Base-by-base conservation (phyloP, 139 green algal genomes). In the Pseudopediastrum boryanum region DNA sequence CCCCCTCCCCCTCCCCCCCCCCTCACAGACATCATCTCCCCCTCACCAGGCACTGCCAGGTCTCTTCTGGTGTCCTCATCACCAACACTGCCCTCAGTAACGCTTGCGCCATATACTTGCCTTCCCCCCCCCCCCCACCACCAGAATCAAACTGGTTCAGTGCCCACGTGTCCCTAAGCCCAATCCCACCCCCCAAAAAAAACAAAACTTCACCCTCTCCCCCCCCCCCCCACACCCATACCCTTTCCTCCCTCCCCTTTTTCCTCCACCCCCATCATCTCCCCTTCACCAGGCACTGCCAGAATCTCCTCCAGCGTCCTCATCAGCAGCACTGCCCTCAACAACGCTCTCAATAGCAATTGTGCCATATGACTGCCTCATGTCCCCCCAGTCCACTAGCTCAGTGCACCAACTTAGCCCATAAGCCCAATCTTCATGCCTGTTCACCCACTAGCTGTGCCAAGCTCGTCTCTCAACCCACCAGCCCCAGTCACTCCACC, bases 81-180 rank as follows among this genome's bases (percentile, higher is more conserved):
- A 68, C 59, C 12, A 99, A 82, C 50, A 98, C 43, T 8, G 90
- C 89, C 6, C 78, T 64, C 74, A 99, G 83, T 81, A 96, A 77
- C 19, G 84, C 85, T 75, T 98, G 94, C 3, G 95, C 94, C 16
- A 88, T 81, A 61, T 93, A 80, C 81, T 13, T 38, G 3, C 41
- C 16, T 48, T 23, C 10, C 7, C 23, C 59, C 39, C 44, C 46
- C 29, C 29, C 36, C 65, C 12, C 38, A 78, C 5, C 51, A 78
- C 25, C 2, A 56, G 46, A 51, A 27, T 13, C 48, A 64, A 23
- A 16, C 46, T 56, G 46, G 16, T 56, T 56, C 46, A 12, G 46
- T 56, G 46, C 13, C 46, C 46, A 56, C 46, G 46, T 16, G 16
- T 12, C 46, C 13, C 46, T 12, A 56, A 16, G n/a, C n/a, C n/a